phyloP scores from a whole-genome alignment of 1,284 basidiomycete species.

The Hemileia vastatrix region DNA sequence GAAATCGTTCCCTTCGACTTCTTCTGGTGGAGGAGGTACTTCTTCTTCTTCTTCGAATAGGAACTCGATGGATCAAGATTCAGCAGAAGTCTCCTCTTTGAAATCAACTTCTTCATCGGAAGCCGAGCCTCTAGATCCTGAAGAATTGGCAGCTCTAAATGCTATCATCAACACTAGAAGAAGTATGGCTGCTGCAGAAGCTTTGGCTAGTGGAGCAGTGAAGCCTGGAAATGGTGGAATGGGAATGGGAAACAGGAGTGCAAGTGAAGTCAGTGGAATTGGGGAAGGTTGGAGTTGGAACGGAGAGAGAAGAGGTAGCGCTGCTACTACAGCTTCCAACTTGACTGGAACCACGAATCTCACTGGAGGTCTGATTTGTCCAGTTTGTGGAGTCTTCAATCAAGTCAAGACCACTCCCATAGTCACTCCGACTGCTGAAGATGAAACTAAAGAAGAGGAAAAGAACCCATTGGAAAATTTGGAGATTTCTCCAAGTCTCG shows the following conservation, averaged over 20 bases:
- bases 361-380: conserved; percentile 21
- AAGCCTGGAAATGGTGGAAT: conserved; percentile 19
- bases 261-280: conserved; percentile 8
- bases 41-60: no score
- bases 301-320: conserved; percentile 29
- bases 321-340: conserved; percentile 28
- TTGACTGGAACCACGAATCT: conserved; percentile 22
- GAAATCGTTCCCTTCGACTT: neutral
- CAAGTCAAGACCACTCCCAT: neutral
- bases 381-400: neutral
- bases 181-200: conserved; percentile 40
- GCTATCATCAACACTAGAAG: conserved; percentile 43
- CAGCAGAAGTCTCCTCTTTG: neutral
- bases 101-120: neutral
- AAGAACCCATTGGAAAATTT: neutral
- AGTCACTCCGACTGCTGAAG: neutral
- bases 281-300: conserved; percentile 24
- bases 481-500: neutral
- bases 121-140: conserved; percentile 34
- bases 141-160: conserved; percentile 41
- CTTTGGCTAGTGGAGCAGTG: conserved; percentile 35
- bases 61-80: neutral
- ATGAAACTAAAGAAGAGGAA: no score
- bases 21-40: neutral
- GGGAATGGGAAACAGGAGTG: conserved; percentile 26